Evolutionary conservation across 2,329 filamentous ascomycete species (phyloP), one percentile per base, ranked within the genome.

Genomic region (Dissoconium aciculare): DNA sequence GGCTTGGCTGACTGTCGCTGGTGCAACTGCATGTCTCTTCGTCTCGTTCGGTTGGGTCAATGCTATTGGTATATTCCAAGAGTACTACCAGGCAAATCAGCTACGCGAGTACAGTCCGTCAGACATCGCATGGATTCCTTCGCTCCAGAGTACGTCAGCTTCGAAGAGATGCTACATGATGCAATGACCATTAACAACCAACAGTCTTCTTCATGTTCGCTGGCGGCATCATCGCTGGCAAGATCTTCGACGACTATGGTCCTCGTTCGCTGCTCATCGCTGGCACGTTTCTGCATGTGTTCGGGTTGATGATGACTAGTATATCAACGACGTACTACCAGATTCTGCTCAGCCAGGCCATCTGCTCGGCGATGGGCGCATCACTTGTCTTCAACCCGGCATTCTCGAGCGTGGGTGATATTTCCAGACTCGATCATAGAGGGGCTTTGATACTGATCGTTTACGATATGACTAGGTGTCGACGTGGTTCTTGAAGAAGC

Each of bases 271-370:
- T 36, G 3, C 34, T 36, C 9, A 19, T 69, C 1, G 45, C 47
- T 5, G 71, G 70, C 8, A 63, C 58, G 0, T 52, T 73, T 34
- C 46, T 71, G 15, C 66, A 73, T 34, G 63, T 76, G n/a, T 67
- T 76, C 31, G 66, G 68, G 2, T 45, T 77, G 2, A 75, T 78
- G 68, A 74, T 76, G 69, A 60, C 67, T 0, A 66, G 60, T 5
- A 50, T 77, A 34, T 73, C 58, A 31, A 64, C 55, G 0, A 41
- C 66, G 33, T 70, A 67, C 46, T 70, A 63, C 37, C 66, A 69
- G 23, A 63, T 69, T 43, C 50, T 70, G 29, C 60, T 71, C n/a
- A n/a, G n/a, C n/a, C n/a, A n/a, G n/a, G n/a, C n/a, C 3, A 51
- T 71, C 4, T 69, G 64, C 45, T 64, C 63, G 12, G 57, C 64